phyloP scores from a whole-genome alignment of 805 yeast genomes.

The Suhomyces kilbournensis region DNA sequence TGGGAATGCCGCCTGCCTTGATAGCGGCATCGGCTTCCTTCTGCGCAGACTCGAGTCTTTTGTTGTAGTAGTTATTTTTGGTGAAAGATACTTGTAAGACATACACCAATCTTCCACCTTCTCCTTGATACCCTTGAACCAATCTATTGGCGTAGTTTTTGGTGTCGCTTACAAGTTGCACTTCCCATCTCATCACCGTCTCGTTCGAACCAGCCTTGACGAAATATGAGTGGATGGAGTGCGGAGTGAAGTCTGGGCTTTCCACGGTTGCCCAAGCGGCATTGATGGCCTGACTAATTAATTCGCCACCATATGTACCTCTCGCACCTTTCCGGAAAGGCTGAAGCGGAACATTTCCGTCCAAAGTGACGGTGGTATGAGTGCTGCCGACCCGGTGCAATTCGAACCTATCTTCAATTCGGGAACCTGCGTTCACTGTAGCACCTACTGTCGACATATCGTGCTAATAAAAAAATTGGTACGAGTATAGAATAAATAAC shows the following conservation, averaged over 20 bases:
- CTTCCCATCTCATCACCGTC: slow-evolving; percentile 25
- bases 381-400: slow-evolving; percentile 7
- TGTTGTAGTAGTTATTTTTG: slow-evolving; percentile 13
- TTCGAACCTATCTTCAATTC: slow-evolving; percentile 10
- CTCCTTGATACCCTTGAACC: slow-evolving; percentile 22
- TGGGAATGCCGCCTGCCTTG: not conserved
- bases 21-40: not conserved
- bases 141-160: slow-evolving; percentile 22
- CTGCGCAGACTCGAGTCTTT: not conserved
- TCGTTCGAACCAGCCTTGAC: slow-evolving; percentile 23
- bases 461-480: too few species aligned
- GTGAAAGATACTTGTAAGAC: slow-evolving; percentile 22
- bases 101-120: slow-evolving; percentile 19
- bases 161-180: slow-evolving; percentile 19
- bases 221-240: slow-evolving; percentile 28
- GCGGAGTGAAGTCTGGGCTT: slow-evolving; percentile 21
- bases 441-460: not conserved
- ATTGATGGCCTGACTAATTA: slow-evolving; percentile 21
- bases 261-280: slow-evolving; percentile 28
- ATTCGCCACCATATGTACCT: slow-evolving; percentile 31
- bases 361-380: slow-evolving; percentile 12
- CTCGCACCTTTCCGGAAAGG: slow-evolving; percentile 18
- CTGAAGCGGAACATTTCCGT: slow-evolving; percentile 26
- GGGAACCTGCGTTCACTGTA: slow-evolving; percentile 1
- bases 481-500: too few species aligned